A percentile compares a stretch with the other conserved stretches of the same genome.
Evolutionary conservation across 768 basidiomycete species (phyloP).

Genomic region (Boletus edulis): DNA sequence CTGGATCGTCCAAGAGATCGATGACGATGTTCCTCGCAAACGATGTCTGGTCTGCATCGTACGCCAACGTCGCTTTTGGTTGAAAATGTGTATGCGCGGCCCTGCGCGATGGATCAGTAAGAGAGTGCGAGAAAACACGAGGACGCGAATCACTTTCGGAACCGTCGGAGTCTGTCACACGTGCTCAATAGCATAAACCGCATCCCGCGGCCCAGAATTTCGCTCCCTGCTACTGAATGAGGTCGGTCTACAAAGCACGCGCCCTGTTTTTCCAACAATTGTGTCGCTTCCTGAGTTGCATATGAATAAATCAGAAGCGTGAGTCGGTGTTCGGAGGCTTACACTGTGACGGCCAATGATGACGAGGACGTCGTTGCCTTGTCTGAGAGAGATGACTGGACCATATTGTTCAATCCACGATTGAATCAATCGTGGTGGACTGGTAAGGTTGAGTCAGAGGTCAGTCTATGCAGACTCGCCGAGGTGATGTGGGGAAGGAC

Average conservation of each 20-base stretch:
- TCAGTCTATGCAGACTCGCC: background rate
- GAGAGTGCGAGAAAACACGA: background rate
- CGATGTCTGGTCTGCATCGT: conserved; percentile 44
- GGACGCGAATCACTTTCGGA: conserved; percentile 41
- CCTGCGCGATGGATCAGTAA: conserved; percentile 22
- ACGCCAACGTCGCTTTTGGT: conserved; percentile 43
- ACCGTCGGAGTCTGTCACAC: conserved; percentile 57
- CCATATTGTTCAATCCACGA: conserved; percentile 29
- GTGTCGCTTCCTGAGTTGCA: conserved; percentile 37
- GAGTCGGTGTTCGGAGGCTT: background rate
- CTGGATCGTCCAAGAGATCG: conserved; percentile 25
- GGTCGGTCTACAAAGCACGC: conserved; percentile 51
- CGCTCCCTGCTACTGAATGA: conserved; percentile 49
- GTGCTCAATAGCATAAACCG: conserved; percentile 48
- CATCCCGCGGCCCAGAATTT: conserved; percentile 59
- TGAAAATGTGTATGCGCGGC: conserved; percentile 55
- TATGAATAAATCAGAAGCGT: no score
- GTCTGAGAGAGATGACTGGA: conserved; percentile 23
- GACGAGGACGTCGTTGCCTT: conserved; percentile 26
- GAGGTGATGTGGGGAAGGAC: background rate
- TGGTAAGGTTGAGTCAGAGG: background rate
- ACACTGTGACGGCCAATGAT: conserved; percentile 25
- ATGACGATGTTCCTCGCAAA: conserved; percentile 27
- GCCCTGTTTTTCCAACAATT: conserved; percentile 62
- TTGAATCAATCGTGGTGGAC: conserved; percentile 17